Base-by-base conservation (phyloP, 202 grass and related monocot species). In the Cymbopogon flexuosus region DNA sequence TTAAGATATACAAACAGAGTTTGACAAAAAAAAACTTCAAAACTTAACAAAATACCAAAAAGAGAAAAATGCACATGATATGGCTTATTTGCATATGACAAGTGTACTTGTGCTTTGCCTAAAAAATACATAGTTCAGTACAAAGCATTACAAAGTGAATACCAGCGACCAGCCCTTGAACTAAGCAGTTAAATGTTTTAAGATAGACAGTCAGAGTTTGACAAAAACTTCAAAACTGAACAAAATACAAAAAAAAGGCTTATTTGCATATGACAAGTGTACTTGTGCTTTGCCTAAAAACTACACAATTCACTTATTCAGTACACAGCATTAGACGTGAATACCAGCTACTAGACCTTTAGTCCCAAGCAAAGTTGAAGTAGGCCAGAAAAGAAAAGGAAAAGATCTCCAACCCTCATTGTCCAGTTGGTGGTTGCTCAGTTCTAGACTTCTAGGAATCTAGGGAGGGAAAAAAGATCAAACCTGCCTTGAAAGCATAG, bases 401-500 rank as follows among this genome's bases (percentile, higher is more conserved):
- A 41, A 29, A 79, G 30, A 63, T 73, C 9, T 21, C 34, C 27
- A 61, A 30, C 23, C 14, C 29, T 14, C 42, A 52, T 57, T 19
- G 75, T 12, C 18, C 47, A 77, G 52, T 24, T 59, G 45, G 12
- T 60, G 11, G 18, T 24, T 82, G 69, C 18, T 29, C 37, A 27
- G 21, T 14, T 43, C 7, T 54, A 54, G 73, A 16, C 12, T 13
- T 42, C 12, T 56, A 56, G 73, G 47, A 31, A 73, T 42, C 21
- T 56, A 56, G 73, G 47, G 39, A 73, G 34, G 30, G 35, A 52
- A 88, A 73, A 73, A 72, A 79, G 73, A 88, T 67, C 68, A 79
- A 97, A 94, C 95, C 86, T 97, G 92, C 95, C 92, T 97, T 97
- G 84, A 97, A 97, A 84, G 88, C 84, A 91, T 84, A 81, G 75